Percentiles rank a stretch among this genome's conserved stretches.
Evolutionary conservation across 2,329 filamentous ascomycete species (phyloP).

Genomic region (Penicillium janthinellum): DNA sequence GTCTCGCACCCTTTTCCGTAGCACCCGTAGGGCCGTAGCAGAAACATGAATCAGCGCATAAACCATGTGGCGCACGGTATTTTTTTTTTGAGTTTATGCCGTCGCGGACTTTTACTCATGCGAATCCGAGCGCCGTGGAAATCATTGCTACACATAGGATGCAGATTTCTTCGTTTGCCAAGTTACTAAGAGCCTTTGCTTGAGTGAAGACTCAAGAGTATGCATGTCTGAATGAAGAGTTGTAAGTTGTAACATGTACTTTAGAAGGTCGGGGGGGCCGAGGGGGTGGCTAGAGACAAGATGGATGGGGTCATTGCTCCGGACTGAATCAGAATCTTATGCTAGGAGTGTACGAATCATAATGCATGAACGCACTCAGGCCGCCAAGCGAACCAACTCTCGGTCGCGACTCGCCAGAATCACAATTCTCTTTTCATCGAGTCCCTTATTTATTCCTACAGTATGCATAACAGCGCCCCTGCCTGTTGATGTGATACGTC

Average conservation of each 20-base stretch:
- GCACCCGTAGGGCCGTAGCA: not conserved
- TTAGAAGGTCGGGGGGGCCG: not conserved
- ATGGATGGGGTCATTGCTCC: not conserved
- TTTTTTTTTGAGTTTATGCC: conserved; percentile 17
- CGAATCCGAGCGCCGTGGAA: conserved; percentile 21
- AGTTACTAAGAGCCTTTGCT: not conserved
- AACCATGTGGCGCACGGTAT: conserved; percentile 27
- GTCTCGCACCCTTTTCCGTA: conserved; percentile 7
- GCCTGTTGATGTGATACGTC: conserved; percentile 22
- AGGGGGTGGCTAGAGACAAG: not conserved
- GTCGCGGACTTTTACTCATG: conserved; percentile 22
- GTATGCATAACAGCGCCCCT: not conserved
- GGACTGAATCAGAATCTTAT: not conserved
- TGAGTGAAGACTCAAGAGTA: not conserved
- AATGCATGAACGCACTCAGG: not conserved
- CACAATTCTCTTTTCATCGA: not conserved
- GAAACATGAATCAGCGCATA: conserved; percentile 16
- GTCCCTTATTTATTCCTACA: not conserved
- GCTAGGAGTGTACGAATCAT: not conserved
- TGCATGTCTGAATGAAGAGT: not conserved
- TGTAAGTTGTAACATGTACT: not conserved
- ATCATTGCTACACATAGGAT: not conserved
- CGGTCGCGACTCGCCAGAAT: conserved; percentile 1
- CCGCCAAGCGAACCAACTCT: not conserved
- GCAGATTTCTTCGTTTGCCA: not conserved